phyloP scores from a whole-genome alignment of 805 yeast genomes.

The Pichia manshurica region DNA sequence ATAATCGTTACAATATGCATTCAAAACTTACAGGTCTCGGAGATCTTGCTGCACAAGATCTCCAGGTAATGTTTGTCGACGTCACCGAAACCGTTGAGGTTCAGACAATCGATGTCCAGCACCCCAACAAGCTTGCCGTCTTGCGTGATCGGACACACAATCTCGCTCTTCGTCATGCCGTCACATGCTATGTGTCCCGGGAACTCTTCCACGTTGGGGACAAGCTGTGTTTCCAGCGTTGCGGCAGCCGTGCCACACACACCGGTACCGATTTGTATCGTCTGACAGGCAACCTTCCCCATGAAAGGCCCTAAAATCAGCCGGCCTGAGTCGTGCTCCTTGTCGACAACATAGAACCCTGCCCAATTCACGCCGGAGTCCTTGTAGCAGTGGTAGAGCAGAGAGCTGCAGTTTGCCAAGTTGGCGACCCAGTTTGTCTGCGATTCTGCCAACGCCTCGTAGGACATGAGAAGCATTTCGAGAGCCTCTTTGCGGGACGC shows the following conservation, averaged over 20 bases:
- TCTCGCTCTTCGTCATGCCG: slow-evolving; percentile 88
- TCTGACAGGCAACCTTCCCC: slow-evolving; percentile 95
- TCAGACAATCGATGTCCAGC: slow-evolving; percentile 78
- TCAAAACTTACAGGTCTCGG: slow-evolving; percentile 48
- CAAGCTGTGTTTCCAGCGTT: slow-evolving; percentile 58
- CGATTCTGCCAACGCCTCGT: slow-evolving; percentile 55
- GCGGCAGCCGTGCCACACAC: slow-evolving; percentile 88
- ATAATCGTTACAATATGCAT: neutral
- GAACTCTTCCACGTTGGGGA: slow-evolving; percentile 66
- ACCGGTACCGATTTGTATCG: slow-evolving; percentile 70
- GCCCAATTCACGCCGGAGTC: slow-evolving; percentile 77
- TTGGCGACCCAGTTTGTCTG: slow-evolving; percentile 86
- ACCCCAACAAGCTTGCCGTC: slow-evolving; percentile 58
- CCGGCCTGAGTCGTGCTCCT: slow-evolving; percentile 30
- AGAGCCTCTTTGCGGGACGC: slow-evolving; percentile 47
- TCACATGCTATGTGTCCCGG: slow-evolving; percentile 98
- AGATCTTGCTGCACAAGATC: slow-evolving; percentile 47
- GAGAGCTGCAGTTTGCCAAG: slow-evolving; percentile 76
- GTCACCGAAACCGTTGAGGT: slow-evolving; percentile 58
- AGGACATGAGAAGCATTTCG: slow-evolving; percentile 52
- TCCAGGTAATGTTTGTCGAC: slow-evolving; percentile 58
- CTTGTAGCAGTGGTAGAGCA: slow-evolving; percentile 83
- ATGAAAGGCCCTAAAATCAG: slow-evolving; percentile 88
- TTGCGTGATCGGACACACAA: slow-evolving; percentile 71
- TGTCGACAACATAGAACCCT: slow-evolving; percentile 70